Base-by-base conservation (phyloP, 1,284 basidiomycete species). In the Ceratobasidium sp. region DNA sequence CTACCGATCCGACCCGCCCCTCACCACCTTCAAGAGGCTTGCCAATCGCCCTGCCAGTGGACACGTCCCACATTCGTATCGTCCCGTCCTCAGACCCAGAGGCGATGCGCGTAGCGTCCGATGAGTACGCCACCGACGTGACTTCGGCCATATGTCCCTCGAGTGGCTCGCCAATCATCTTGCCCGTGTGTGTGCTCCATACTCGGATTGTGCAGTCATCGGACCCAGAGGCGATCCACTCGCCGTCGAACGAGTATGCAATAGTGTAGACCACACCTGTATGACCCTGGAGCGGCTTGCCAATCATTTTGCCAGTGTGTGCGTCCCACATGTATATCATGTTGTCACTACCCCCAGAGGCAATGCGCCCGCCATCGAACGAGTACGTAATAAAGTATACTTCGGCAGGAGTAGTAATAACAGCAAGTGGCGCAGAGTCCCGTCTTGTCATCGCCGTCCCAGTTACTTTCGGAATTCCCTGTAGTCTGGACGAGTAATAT, bases 91-190 rank as follows among this genome's bases (percentile, higher is more conserved):
- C 19, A 48, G 44, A 48, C 15, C 45, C 62, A 50, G 62, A 48
- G 44, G 45, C 62, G 9, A 65, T 65, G 24, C 45, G 45, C 29
- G 44, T 29, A 29, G 45, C 62, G 27, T 63, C 44, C 36, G 60
- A 22, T 63, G 60, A 14, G n/a, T n/a, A n/a, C n/a, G n/a, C n/a
- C n/a, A n/a, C n/a, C n/a, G n/a, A n/a, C n/a, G n/a, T n/a, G n/a
- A n/a, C n/a, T n/a, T n/a, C n/a, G n/a, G n/a, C n/a, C n/a, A n/a
- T n/a, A n/a, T n/a, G n/a, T n/a, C 33, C 41, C 27, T n/a, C 14
- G 47, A 47, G 41, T 44, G 60, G 33, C 14, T 29, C 36, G 41
- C 17, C 33, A 8, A 63, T 17, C 11, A 47, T 17, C 17, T 15
- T 44, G 11, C 60, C 41, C 11, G 17, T 63, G 17, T 11, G 15